Percentiles rank a stretch among this genome's conserved stretches.
Conservation (phyloP, 164 flowering plant species). For the Litsea cubeba region DNA sequence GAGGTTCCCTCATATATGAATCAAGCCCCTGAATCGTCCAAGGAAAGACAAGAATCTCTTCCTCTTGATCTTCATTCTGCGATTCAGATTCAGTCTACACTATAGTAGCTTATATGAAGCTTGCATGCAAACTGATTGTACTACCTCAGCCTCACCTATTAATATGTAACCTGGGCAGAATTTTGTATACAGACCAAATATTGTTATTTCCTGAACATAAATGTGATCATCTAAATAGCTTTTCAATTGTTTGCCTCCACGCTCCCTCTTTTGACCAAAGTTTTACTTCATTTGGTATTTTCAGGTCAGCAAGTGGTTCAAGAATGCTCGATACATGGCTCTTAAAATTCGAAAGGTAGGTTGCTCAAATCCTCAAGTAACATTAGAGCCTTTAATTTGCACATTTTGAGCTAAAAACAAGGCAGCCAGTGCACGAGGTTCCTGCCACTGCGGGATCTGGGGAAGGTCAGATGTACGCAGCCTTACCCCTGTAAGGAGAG, state of each 20-base stretch:
- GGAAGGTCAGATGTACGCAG: not conserved
- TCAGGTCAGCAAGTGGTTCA: constrained; percentile 97
- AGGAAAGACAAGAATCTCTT: too few species aligned
- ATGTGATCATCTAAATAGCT: not conserved
- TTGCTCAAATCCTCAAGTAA: not conserved
- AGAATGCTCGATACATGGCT: constrained; percentile 81
- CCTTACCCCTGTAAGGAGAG: not conserved
- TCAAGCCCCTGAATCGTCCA: too few species aligned
- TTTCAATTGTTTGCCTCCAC: not conserved
- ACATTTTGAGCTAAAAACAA: constrained; percentile 22
- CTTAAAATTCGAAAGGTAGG: constrained; percentile 78
- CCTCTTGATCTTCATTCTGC: too few species aligned
- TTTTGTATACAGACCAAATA: not conserved
- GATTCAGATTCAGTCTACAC: too few species aligned
- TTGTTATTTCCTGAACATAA: not conserved
- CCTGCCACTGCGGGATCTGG: not conserved
- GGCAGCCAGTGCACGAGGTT: not conserved
- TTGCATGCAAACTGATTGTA: too few species aligned
- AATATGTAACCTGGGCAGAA: not conserved
- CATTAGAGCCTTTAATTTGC: not conserved
- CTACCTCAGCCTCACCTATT: too few species aligned
- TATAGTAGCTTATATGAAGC: too few species aligned
- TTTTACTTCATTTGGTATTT: constrained; percentile 10
- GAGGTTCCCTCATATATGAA: too few species aligned
- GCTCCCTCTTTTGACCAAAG: not conserved